phyloP scores from a whole-genome alignment of 345 rosid species.

The Excoecaria cochinchinensis region DNA sequence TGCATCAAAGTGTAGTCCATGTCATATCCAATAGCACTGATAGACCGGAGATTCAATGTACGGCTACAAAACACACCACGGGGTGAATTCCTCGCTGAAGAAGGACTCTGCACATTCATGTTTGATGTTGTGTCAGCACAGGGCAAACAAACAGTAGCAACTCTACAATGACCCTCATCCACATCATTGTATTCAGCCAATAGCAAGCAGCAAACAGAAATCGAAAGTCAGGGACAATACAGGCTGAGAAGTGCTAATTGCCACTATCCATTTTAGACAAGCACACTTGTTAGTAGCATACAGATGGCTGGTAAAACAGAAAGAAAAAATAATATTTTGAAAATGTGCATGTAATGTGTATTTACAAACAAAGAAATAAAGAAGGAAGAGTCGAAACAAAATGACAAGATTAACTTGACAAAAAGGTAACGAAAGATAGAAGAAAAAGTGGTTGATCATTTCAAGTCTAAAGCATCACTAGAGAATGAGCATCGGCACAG shows the following conservation, averaged over 20 bases:
- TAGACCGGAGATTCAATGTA: conserved; percentile 87
- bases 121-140: conserved; percentile 19
- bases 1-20: conserved; percentile 99
- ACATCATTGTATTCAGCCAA: neutral
- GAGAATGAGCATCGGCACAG: neutral
- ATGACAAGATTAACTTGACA: neutral
- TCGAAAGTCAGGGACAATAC: neutral
- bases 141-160: neutral
- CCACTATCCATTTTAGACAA: neutral
- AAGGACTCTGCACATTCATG: conserved; percentile 63
- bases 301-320: neutral
- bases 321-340: neutral
- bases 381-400: neutral
- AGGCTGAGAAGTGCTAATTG: neutral
- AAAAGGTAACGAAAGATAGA: neutral
- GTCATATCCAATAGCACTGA: conserved; percentile 96
- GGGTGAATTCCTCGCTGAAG: conserved; percentile 71
- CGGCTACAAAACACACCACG: conserved; percentile 96
- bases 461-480: neutral
- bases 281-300: neutral
- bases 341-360: neutral
- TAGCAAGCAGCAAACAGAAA: neutral
- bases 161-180: neutral
- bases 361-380: neutral
- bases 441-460: neutral